These are phyloP conservation scores for Akanthomyces uredinophilus DNA, from an alignment of 2,329 filamentous ascomycete species.

Conservation along the genomic window DNA sequence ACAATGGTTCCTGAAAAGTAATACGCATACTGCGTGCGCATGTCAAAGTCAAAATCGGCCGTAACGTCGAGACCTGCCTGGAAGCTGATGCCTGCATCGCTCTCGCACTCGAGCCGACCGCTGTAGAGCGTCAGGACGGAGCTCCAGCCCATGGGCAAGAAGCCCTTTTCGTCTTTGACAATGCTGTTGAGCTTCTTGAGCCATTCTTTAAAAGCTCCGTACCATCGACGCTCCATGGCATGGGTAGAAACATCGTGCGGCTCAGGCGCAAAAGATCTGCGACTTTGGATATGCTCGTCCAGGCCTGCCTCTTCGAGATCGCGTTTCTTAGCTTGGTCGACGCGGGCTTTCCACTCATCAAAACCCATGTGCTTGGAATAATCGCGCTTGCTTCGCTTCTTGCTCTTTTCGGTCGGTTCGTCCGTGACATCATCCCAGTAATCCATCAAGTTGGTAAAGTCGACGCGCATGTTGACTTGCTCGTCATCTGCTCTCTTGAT, in stretches of 20 bases:
- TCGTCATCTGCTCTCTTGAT: constrained; percentile 21
- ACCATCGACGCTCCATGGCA: constrained; percentile 16
- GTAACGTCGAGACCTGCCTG: neutral
- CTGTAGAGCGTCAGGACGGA: constrained; percentile 15
- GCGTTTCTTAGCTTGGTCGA: neutral
- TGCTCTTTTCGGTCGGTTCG: neutral
- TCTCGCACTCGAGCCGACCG: neutral
- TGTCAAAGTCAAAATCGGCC: neutral
- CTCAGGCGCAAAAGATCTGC: neutral
- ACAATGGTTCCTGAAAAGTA: constrained; percentile 17
- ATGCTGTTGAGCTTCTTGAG: constrained; percentile 17
- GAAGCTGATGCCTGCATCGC: constrained; percentile 7
- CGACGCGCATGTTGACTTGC: constrained; percentile 28
- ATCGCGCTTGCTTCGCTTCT: neutral
- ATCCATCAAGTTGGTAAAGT: constrained; percentile 28
- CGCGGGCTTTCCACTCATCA: neutral
- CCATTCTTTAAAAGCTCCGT: constrained; percentile 18
- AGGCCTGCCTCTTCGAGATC: neutral
- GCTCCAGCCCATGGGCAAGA: constrained; percentile 14
- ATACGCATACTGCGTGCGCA: constrained; percentile 19
- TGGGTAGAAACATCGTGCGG: neutral
- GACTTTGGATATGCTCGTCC: neutral
- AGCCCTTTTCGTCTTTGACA: constrained; percentile 12
- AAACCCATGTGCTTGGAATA: neutral
- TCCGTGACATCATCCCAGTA: constrained; percentile 27